phyloP scores from a whole-genome alignment of 169 alveolate genomes.

The Neospora caninum region DNA sequence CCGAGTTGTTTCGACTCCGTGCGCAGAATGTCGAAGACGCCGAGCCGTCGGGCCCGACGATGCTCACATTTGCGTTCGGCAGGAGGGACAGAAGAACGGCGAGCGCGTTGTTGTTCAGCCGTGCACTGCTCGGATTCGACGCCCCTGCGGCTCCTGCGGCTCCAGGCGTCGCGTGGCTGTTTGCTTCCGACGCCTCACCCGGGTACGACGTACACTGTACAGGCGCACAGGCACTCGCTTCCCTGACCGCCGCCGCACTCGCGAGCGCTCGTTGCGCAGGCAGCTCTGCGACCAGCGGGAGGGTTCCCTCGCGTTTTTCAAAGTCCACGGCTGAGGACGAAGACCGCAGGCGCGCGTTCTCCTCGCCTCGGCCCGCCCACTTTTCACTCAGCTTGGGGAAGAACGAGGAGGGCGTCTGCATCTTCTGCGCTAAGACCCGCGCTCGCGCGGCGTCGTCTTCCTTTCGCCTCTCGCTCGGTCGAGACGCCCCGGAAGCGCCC shows the following conservation, averaged over 20 bases:
- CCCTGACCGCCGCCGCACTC: no score
- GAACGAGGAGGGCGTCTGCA: not conserved
- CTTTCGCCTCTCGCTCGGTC: no score
- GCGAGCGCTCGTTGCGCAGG: no score
- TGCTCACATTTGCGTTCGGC: constrained; percentile 34
- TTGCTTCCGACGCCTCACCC: not conserved
- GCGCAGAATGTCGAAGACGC: not conserved
- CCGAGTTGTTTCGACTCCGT: not conserved
- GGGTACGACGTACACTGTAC: not conserved
- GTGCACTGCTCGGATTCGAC: not conserved
- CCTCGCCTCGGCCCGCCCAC: not conserved
- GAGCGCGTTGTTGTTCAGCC: constrained; percentile 5
- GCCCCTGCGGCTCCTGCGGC: not conserved
- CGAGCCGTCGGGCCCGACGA: not conserved
- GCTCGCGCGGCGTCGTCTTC: not conserved
- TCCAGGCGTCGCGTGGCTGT: not conserved
- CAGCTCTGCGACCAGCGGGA: not conserved
- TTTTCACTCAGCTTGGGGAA: not conserved
- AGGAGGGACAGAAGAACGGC: constrained; percentile 13
- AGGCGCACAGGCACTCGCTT: not conserved
- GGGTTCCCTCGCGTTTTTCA: not conserved
- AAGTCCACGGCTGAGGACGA: not conserved
- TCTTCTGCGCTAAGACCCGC: not conserved
- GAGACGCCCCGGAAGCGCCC: no score
- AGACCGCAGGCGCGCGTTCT: not conserved